Percentiles rank a stretch among this genome's conserved stretches.
These are phyloP conservation scores for Neophaeococcomyces mojaviensis DNA, from an alignment of 2,329 filamentous ascomycete species.

Conservation along the genomic window DNA sequence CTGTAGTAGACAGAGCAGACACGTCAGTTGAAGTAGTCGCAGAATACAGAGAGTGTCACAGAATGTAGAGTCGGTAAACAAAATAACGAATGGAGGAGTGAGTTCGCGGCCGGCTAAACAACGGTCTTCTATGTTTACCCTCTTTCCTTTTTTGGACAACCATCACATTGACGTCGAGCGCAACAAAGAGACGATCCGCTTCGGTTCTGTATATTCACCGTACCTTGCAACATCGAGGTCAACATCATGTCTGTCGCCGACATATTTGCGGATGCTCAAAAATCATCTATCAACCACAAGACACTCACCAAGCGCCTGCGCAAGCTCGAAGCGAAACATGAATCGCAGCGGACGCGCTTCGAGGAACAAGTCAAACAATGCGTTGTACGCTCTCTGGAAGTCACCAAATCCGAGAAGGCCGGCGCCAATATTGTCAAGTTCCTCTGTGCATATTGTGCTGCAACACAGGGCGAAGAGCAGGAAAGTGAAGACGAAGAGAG, in stretches of 20 bases:
- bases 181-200: not conserved
- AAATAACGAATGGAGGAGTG: no score
- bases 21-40: no score
- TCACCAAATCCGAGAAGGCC: constrained; percentile 85
- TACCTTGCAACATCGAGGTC: not conserved
- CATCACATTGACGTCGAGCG: not conserved
- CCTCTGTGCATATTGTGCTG: constrained; percentile 71
- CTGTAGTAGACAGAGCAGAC: no score
- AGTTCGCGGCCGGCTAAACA: no score
- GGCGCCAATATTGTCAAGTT: constrained; percentile 83
- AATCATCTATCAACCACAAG: constrained; percentile 79
- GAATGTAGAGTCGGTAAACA: no score
- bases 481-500: constrained; percentile 58
- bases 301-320: constrained; percentile 81
- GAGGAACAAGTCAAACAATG: constrained; percentile 79
- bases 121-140: no score
- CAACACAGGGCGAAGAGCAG: constrained; percentile 42
- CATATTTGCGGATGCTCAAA: constrained; percentile 70
- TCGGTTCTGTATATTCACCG: not conserved
- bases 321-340: constrained; percentile 74
- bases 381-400: constrained; percentile 69
- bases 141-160: not conserved
- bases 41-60: no score
- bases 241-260: constrained; percentile 20
- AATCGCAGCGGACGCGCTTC: constrained; percentile 61